Evolutionary conservation across 768 basidiomycete species (phyloP).

Genomic region (Gautieria morchelliformis): DNA sequence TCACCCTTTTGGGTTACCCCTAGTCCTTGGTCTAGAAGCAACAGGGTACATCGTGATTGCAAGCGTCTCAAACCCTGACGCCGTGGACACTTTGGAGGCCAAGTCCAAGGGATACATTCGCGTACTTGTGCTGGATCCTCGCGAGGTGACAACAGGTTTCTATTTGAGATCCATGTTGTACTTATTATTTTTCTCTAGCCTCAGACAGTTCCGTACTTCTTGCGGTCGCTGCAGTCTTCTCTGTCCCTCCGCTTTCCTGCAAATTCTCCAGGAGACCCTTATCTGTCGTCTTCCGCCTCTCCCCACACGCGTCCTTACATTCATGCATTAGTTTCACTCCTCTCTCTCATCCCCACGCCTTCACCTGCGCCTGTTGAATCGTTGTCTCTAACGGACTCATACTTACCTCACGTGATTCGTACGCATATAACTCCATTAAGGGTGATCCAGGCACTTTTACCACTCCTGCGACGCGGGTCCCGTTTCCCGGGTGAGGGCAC

Average conservation of each 20-base stretch:
- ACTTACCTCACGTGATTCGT: conserved; percentile 61
- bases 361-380: conserved; percentile 59
- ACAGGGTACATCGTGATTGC: conserved; percentile 78
- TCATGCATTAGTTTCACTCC: conserved; percentile 68
- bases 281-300: conserved; percentile 30
- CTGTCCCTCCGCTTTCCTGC: conserved; percentile 79
- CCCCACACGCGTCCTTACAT: conserved; percentile 60
- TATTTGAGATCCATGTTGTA: neutral
- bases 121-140: conserved; percentile 72
- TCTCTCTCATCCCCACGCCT: conserved; percentile 44
- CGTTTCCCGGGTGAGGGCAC: conserved; percentile 39
- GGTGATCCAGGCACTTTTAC: conserved; percentile 66
- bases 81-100: conserved; percentile 54
- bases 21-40: conserved; percentile 65
- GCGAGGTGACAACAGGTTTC: conserved; percentile 40
- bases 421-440: conserved; percentile 73
- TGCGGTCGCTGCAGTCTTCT: conserved; percentile 72
- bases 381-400: conserved; percentile 49
- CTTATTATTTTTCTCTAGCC: conserved; percentile 34
- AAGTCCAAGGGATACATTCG: conserved; percentile 67
- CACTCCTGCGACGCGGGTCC: conserved; percentile 54
- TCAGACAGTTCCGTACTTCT: conserved; percentile 60
- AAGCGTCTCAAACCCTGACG: conserved; percentile 62
- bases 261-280: conserved; percentile 71
- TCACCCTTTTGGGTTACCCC: conserved; percentile 54